phyloP scores from a whole-genome alignment of 768 basidiomycete genomes.

The Pleurotus giganteus region DNA sequence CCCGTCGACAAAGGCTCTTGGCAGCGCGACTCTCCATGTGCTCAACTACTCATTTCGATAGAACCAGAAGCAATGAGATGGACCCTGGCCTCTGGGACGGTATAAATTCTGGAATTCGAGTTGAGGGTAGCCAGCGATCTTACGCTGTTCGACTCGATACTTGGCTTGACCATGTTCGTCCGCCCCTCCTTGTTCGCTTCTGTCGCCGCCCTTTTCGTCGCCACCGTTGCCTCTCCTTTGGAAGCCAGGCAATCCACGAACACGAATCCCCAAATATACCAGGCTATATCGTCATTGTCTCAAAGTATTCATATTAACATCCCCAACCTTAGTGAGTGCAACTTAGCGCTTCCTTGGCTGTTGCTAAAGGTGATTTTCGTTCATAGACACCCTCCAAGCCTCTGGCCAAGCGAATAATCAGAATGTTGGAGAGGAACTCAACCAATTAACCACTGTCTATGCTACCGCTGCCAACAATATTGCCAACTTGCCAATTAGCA shows the following conservation, averaged over 20 bases:
- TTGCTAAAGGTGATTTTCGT: background rate
- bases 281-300: conserved; percentile 25
- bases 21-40: background rate
- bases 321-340: conserved; percentile 24
- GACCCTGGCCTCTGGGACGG: background rate
- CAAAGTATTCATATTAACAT: conserved; percentile 18
- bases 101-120: background rate
- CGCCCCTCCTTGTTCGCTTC: conserved; percentile 14
- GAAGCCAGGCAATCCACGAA: conserved; percentile 28
- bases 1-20: background rate
- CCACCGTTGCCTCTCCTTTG: conserved; percentile 27
- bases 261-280: conserved; percentile 27
- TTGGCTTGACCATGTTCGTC: background rate
- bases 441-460: conserved; percentile 24
- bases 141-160: too few species aligned
- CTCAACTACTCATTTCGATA: background rate
- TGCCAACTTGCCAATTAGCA: conserved; percentile 22
- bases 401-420: conserved; percentile 24
- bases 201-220: conserved; percentile 23
- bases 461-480: conserved; percentile 19
- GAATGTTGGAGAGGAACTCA: conserved; percentile 26
- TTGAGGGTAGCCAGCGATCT: too few species aligned
- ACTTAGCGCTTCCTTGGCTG: background rate
- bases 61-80: background rate
- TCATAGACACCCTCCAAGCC: conserved; percentile 26